Evolutionary conservation across 2,329 filamentous ascomycete genomes (phyloP).

Genomic region (Aspergillus sp.): DNA sequence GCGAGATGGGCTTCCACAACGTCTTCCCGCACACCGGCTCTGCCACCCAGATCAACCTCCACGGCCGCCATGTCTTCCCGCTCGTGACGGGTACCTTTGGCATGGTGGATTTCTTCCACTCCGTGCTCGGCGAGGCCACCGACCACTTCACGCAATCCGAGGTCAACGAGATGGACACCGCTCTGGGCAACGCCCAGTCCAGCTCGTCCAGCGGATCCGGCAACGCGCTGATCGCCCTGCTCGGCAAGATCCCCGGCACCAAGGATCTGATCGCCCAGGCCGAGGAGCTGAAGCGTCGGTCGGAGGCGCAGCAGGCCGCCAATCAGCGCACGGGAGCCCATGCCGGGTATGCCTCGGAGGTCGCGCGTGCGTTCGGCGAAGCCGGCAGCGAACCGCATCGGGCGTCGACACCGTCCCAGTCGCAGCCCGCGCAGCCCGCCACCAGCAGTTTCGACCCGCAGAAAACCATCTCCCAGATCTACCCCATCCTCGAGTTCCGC

Average conservation of each 20-base stretch:
- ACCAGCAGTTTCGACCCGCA: conserved; percentile 67
- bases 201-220: conserved; percentile 43
- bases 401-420: conserved; percentile 1
- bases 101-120: conserved; percentile 80
- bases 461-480: conserved; percentile 77
- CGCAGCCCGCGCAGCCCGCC: conserved; percentile 33
- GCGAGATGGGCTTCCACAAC: conserved; percentile 66
- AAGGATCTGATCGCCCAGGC: conserved; percentile 67
- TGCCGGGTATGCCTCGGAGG: conserved; percentile 26
- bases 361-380: conserved; percentile 13
- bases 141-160: conserved; percentile 85
- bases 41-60: conserved; percentile 63
- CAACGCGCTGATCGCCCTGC: conserved; percentile 67
- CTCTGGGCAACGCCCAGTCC: conserved; percentile 67
- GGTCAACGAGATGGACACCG: conserved; percentile 75
- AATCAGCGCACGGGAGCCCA: conserved; percentile 46
- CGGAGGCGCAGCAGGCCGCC: conserved; percentile 63
- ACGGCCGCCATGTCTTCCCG: conserved; percentile 67
- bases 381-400: not conserved
- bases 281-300: conserved; percentile 58
- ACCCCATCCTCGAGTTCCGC: conserved; percentile 89
- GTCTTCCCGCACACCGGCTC: conserved; percentile 75
- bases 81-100: conserved; percentile 73
- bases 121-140: conserved; percentile 71
- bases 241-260: conserved; percentile 74